Base-by-base conservation (phyloP, 202 grass and related monocot genomes). In the Saccharum hybrid region DNA sequence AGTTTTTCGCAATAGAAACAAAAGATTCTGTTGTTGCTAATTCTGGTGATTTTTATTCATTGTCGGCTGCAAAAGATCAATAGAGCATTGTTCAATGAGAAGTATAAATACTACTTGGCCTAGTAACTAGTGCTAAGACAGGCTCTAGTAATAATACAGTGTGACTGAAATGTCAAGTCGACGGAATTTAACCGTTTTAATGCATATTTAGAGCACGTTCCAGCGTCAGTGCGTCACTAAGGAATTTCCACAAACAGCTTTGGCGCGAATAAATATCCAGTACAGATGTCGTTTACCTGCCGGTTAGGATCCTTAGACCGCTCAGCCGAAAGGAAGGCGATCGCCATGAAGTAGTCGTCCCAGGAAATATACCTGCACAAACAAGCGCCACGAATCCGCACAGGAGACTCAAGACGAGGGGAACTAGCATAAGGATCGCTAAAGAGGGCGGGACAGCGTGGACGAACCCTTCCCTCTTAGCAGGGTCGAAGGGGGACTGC, bases 321-420 rank as follows among this genome's bases (percentile, higher is more conserved):
- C 73, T 98, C 80, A 28, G 96, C 96, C 1, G 96, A 98, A 71
- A 98, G 91, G 72, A 98, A 98, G 1, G 96, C 96, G 21, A 98
- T 90, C 28, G 96, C 90, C 96, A 98, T 98, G 87, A 98, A 98
- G 86, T 98, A 98, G 62, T 98, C 96, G 70, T 98, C 96, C 96
- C 96, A 98, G 3, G 87, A 91, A 49, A 98, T 85, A 66, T 96
- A 98, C 78, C 96, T 98, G 83, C 71, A 78, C 74, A 76, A 66
- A 62, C 36, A 74, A 87, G 26, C 60, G 43, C 45, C 22, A 85
- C 0, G n/a, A 81, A 67, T 76, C 52, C 13, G 3, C 75, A 36
- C 6, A 14, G 19, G 62, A 82, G 26, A 74, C 41, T 77, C 66
- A 82, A 39, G 41, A 75, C 31, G 16, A 56, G 36, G 33, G 26